phyloP scores from a whole-genome alignment of 2,329 filamentous ascomycete species.

The Xylariaceae sp. region DNA sequence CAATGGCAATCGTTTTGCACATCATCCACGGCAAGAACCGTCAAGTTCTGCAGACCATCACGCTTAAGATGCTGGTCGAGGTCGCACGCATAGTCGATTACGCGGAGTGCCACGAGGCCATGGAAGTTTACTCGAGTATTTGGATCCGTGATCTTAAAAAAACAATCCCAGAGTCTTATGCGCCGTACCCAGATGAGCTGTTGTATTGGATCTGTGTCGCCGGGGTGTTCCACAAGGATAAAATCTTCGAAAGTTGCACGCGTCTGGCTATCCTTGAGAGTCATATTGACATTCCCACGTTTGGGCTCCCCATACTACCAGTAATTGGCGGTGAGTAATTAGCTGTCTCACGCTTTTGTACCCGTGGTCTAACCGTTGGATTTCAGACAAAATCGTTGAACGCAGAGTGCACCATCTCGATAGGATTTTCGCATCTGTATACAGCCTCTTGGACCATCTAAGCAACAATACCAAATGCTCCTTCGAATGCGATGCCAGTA shows the following conservation, averaged over 20 bases:
- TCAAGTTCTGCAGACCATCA: neutral
- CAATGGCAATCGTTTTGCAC: neutral
- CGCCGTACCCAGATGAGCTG: neutral
- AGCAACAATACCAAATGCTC: neutral
- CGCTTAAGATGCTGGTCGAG: neutral
- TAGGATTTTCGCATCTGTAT: neutral
- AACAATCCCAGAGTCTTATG: neutral
- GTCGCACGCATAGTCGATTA: slow-evolving; percentile 6
- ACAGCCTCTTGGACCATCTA: neutral
- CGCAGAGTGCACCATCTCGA: neutral
- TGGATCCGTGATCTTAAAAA: neutral
- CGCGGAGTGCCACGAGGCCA: neutral
- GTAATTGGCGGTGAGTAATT: neutral
- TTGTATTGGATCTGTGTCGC: slow-evolving; percentile 11
- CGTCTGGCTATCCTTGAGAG: neutral
- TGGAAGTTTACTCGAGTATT: neutral
- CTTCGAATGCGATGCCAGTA: neutral
- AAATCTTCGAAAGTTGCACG: slow-evolving; percentile 5
- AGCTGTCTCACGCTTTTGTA: neutral
- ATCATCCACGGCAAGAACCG: neutral
- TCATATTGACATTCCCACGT: neutral
- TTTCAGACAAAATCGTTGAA: neutral
- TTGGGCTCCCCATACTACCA: neutral
- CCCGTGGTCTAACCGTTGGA: neutral
- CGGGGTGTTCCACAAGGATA: neutral